phyloP scores from a whole-genome alignment of 2,329 filamentous ascomycete genomes.

The Neobulgaria alba region DNA sequence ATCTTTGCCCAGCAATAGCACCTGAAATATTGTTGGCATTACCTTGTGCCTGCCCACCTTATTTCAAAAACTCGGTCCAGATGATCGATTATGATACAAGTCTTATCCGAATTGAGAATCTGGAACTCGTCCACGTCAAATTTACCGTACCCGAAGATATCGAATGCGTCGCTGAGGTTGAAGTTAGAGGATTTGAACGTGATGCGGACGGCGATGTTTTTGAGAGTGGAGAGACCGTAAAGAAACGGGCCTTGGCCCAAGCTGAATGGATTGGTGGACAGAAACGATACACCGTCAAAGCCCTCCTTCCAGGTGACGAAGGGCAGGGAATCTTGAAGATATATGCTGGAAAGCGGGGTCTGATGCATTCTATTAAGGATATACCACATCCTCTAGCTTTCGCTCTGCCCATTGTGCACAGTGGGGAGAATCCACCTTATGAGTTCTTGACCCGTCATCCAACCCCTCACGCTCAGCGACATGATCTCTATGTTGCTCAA shows the following conservation, averaged over 20 bases:
- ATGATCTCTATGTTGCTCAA: conserved; percentile 94
- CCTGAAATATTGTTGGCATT: conserved; percentile 80
- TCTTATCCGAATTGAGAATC: conserved; percentile 72
- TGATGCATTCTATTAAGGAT: conserved; percentile 97
- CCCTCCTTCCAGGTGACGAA: conserved; percentile 82
- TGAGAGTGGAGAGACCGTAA: conserved; percentile 79
- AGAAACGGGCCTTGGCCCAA: conserved; percentile 81
- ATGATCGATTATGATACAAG: conserved; percentile 90
- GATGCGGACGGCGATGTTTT: conserved; percentile 89
- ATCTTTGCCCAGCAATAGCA: conserved; percentile 80
- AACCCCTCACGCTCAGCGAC: conserved; percentile 92
- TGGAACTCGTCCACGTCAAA: conserved; percentile 88
- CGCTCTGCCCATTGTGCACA: conserved; percentile 81
- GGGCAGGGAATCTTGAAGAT: conserved; percentile 81
- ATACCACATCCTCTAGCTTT: conserved; percentile 90
- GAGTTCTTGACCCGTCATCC: conserved; percentile 90
- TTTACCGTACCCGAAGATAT: conserved; percentile 83
- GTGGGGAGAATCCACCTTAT: conserved; percentile 86
- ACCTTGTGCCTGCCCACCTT: conserved; percentile 77
- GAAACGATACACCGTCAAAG: conserved; percentile 92
- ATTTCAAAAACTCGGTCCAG: conserved; percentile 73
- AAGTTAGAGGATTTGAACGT: conserved; percentile 69
- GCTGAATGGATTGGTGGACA: conserved; percentile 81
- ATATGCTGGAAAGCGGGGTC: conserved; percentile 85
- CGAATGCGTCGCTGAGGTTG: conserved; percentile 86